Conservation (phyloP, 768 basidiomycete genomes). For the Saitozyma sp. region DNA sequence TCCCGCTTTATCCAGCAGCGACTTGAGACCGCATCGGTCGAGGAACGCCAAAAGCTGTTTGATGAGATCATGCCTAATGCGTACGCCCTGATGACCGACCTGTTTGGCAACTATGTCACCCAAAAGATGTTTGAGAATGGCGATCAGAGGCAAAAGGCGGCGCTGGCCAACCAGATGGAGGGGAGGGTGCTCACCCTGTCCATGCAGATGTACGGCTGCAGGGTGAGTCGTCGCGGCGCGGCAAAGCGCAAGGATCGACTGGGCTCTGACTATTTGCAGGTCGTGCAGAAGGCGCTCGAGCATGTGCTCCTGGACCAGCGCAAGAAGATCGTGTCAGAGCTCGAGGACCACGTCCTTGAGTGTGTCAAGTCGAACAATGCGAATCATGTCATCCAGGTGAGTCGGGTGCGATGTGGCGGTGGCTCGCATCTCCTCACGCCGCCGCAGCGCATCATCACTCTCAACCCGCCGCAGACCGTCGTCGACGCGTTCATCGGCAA, state of each 20-base stretch:
- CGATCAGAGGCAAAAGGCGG: conserved; percentile 68
- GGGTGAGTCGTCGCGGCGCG: conserved; percentile 58
- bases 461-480: conserved; percentile 74
- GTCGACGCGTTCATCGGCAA: conserved; percentile 68
- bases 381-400: conserved; percentile 72
- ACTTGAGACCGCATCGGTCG: conserved; percentile 70
- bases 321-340: conserved; percentile 68
- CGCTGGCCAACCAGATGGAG: conserved; percentile 71
- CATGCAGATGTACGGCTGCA: conserved; percentile 91
- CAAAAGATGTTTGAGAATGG: conserved; percentile 93
- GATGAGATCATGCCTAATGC: conserved; percentile 83
- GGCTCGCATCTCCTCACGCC: not conserved
- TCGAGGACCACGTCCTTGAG: conserved; percentile 74
- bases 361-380: conserved; percentile 90
- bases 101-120: conserved; percentile 95
- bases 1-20: conserved; percentile 95
- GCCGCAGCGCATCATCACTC: conserved; percentile 75
- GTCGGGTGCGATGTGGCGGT: conserved; percentile 12
- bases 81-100: conserved; percentile 78
- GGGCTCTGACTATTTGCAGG: conserved; percentile 11
- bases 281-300: conserved; percentile 70
- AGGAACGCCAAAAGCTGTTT: conserved; percentile 77
- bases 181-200: conserved; percentile 74
- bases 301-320: conserved; percentile 77
- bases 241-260: not conserved